Conservation (phyloP, 805 yeast species). For the Metschnikowia lunata region DNA sequence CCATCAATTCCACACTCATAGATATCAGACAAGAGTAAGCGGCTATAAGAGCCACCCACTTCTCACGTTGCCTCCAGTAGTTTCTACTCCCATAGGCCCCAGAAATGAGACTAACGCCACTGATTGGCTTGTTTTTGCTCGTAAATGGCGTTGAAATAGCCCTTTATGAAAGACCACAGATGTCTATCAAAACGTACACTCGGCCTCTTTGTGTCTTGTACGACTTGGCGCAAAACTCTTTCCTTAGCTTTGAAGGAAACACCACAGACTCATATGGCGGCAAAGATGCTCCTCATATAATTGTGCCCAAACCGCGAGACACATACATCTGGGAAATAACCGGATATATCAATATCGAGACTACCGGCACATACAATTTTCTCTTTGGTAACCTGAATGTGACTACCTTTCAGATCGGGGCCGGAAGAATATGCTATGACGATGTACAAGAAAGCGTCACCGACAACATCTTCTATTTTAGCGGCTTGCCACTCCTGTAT, state of each 20-base stretch:
- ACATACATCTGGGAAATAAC: constrained; percentile 2
- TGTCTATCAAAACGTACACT: not conserved
- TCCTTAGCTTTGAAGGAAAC: not conserved
- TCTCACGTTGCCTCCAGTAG: too few species aligned
- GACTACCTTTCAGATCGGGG: constrained; percentile 1
- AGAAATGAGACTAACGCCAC: too few species aligned
- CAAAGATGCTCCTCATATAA: not conserved
- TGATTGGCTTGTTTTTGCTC: too few species aligned
- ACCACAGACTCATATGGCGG: not conserved
- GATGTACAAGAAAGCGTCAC: constrained; percentile 2
- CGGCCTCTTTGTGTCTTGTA: not conserved
- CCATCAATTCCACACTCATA: too few species aligned
- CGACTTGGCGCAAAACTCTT: constrained; percentile 3
- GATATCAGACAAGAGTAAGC: too few species aligned
- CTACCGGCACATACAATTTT: not conserved
- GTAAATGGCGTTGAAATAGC: not conserved
- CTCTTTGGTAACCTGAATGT: not conserved
- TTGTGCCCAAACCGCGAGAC: constrained; percentile 1
- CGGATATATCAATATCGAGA: not conserved
- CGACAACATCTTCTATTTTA: not conserved
- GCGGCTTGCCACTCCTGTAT: not conserved
- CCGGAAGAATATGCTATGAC: constrained; percentile 3
- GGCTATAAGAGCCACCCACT: too few species aligned
- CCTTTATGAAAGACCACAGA: not conserved
- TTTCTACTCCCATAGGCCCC: too few species aligned